These are phyloP conservation scores for Eucalyptus regnans DNA, from an alignment of 345 rosid genomes.

Conservation along the genomic window DNA sequence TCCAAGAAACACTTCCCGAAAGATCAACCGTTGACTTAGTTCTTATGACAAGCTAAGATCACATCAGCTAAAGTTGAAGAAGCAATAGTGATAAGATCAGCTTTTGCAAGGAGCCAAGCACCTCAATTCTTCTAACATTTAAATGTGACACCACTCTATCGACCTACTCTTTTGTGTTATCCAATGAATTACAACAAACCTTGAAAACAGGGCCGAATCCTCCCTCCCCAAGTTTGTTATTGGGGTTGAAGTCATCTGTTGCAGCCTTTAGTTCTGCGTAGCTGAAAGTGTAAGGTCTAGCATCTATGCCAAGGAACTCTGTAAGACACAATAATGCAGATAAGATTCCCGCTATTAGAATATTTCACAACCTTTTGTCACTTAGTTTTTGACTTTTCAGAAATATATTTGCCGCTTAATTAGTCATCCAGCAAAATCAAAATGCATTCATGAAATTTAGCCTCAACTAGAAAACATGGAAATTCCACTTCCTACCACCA, in stretches of 20 bases:
- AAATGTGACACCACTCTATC: background rate
- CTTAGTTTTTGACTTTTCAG: background rate
- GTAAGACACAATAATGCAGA: background rate
- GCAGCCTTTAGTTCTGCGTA: constrained; percentile 52
- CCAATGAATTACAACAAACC: constrained; percentile 14
- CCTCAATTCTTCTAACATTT: background rate
- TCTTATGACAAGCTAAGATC: background rate
- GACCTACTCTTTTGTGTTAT: background rate
- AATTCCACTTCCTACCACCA: background rate
- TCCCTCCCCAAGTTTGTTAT: constrained; percentile 82
- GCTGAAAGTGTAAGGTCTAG: constrained; percentile 53
- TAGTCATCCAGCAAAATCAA: background rate
- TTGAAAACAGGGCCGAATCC: constrained; percentile 79
- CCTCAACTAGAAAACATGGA: background rate
- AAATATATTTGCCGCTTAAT: background rate
- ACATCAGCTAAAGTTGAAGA: background rate
- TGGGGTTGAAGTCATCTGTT: constrained; percentile 45
- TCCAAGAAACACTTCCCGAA: background rate
- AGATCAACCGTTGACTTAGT: background rate
- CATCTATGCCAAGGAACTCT: constrained; percentile 46
- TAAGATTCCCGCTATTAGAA: background rate
- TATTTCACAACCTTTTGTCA: background rate
- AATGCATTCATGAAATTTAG: background rate
- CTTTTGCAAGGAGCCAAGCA: background rate
- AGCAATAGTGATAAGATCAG: background rate